Evolutionary conservation across 352 stramenopile genomes (phyloP), one percentile per base, ranked within the genome.

Genomic region (Blastocystis sp.): DNA sequence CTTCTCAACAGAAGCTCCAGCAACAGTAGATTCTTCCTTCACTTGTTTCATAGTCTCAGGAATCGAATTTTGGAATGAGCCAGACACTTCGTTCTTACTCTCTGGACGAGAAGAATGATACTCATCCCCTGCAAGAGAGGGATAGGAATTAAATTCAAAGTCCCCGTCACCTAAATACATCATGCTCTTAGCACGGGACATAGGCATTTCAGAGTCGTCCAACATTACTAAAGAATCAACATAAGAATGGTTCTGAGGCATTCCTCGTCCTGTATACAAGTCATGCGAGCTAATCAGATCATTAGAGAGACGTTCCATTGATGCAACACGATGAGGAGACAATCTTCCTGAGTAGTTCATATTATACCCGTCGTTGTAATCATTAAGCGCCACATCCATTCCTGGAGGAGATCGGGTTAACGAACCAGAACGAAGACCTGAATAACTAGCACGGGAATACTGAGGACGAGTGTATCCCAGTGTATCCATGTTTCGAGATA

Each of bases 401-500:
- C 56, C 65, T 5, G 49, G 21, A 21, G 46, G 24, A 37, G 9
- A n/a, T 37, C 51, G 71, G 19, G 49, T 37, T 27, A 66, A 29
- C 4, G 51, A 65, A 19, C 19, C 27, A 19, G 46, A 37, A 16
- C 71, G 71, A 5, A 83, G 65, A 21, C 16, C 46, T 19, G 29
- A 42, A 56, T 65, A 83, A n/a, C 51, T 42, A 5, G 11, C 21
- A 14, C 21, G 65, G 32, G 43, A 24, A 21, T n/a, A 49, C 0
- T 43, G 32, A 21, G 43, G 11, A 35, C 37, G 32, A 4, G 51
- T 32, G 0, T 27, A 35, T 24, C 51, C 71, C 46, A 83, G 16
- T 14, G 21, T 27, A 56, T 83, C 51, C 71, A 83, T 61, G 49
- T 83, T 83, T 9, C 71, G 71, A 7, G 71, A 83, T 19, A 83